These are phyloP conservation scores for Pelagophyceae sp. DNA, from an alignment of 352 stramenopile species.

Conservation along the genomic window DNA sequence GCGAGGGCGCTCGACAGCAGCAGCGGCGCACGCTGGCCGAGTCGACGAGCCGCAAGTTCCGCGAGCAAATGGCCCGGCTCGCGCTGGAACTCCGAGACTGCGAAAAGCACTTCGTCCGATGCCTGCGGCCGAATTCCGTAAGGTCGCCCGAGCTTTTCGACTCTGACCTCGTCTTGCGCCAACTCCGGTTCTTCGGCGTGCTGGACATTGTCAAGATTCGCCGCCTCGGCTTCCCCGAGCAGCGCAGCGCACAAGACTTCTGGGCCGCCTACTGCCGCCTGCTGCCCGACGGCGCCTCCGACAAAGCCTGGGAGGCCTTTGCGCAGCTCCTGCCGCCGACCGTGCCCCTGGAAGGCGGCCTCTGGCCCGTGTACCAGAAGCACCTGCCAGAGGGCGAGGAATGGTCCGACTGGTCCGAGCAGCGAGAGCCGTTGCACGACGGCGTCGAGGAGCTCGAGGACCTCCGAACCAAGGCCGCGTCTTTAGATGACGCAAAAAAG, in stretches of 20 bases:
- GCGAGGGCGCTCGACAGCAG: not conserved
- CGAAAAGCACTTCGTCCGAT: conserved; percentile 90
- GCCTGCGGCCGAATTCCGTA: conserved; percentile 91
- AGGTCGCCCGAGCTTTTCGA: conserved; percentile 71
- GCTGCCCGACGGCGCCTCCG: not conserved
- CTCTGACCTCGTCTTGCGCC: conserved; percentile 78
- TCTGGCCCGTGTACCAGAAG: not conserved
- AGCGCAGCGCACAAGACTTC: not conserved
- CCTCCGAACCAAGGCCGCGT: not conserved
- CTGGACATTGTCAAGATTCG: conserved; percentile 90
- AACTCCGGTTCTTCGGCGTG: conserved; percentile 84
- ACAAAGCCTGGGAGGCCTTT: conserved; percentile 1
- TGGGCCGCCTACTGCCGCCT: not conserved
- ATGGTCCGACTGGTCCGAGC: not conserved
- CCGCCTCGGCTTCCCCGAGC: conserved; percentile 47
- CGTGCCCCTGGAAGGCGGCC: not conserved
- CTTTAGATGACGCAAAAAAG: not conserved
- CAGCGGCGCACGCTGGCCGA: not conserved
- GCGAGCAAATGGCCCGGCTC: not conserved
- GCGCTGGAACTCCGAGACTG: not conserved
- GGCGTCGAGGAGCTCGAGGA: not conserved
- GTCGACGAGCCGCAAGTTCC: not conserved
- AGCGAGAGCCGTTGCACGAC: not conserved
- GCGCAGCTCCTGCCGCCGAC: not conserved
- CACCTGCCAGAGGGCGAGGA: not conserved